Evolutionary conservation across 2,329 filamentous ascomycete genomes (phyloP).

Genomic region (Chalaropsis ovoidea): DNA sequence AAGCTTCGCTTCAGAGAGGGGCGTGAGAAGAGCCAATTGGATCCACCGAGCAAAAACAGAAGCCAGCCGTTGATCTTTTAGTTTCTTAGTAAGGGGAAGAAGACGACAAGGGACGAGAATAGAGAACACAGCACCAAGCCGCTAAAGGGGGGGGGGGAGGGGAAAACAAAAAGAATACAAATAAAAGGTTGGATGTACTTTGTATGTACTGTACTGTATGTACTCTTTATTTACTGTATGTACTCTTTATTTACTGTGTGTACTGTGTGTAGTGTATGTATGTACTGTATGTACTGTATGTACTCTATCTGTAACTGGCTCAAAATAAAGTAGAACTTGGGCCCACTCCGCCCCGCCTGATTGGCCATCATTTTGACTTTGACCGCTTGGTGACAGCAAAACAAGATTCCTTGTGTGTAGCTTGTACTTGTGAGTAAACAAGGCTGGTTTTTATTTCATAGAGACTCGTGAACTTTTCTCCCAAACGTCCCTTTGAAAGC

Average conservation of each 20-base stretch:
- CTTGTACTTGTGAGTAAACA: neutral
- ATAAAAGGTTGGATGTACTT: neutral
- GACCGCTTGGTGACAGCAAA: constrained; percentile 19
- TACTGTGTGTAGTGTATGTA: too few relatives aligned
- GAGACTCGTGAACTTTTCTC: too few relatives aligned
- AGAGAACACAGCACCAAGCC: neutral
- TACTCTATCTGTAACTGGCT: neutral
- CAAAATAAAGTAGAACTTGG: constrained; percentile 24
- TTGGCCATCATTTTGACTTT: constrained; percentile 24
- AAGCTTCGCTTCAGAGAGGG: constrained; percentile 1
- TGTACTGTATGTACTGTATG: too few relatives aligned
- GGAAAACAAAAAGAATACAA: too few relatives aligned
- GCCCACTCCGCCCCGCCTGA: constrained; percentile 25
- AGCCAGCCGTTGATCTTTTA: neutral
- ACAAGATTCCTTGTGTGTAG: neutral
- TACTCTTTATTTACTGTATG: too few relatives aligned
- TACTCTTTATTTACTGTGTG: too few relatives aligned
- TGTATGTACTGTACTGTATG: too few relatives aligned
- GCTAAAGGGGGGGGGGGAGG: neutral
- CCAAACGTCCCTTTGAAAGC: too few relatives aligned
- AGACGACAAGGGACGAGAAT: neutral
- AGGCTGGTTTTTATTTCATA: neutral
- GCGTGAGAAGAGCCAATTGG: constrained; percentile 3
- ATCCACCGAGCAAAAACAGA: constrained; percentile 9
- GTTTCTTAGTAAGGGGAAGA: constrained; percentile 12